Percentiles rank a stretch among this genome's conserved stretches.
Evolutionary conservation across 106 monocot species (phyloP).

Genomic region (Platanthera guangdongensis): DNA sequence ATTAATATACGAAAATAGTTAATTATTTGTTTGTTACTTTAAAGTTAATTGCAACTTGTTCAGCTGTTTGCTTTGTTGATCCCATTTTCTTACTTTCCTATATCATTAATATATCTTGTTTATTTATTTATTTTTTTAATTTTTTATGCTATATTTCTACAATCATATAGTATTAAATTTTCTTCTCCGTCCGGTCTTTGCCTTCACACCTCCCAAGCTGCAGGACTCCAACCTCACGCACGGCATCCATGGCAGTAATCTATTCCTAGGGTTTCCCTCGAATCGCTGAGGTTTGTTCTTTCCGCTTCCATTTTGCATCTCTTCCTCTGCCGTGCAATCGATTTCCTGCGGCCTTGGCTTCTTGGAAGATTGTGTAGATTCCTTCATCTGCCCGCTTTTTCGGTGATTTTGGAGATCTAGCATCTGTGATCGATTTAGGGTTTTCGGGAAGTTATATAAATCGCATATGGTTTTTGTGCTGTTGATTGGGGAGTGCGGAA

Average conservation of each 20-base stretch:
- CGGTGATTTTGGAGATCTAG: conserved; percentile 1
- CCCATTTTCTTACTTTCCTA: neutral
- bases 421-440: neutral
- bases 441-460: neutral
- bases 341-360: neutral
- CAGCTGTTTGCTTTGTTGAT: neutral
- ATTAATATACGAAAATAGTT: neutral
- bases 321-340: neutral
- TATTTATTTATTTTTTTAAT: too few relatives aligned
- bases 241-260: conserved; percentile 5
- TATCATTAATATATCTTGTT: neutral
- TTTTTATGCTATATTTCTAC: neutral
- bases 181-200: conserved; percentile 7
- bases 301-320: neutral
- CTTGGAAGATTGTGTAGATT: neutral
- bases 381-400: neutral
- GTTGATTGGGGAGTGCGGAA: neutral
- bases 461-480: conserved; percentile 2
- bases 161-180: neutral
- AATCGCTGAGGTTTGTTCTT: conserved; percentile 2
- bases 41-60: neutral
- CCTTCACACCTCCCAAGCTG: conserved; percentile 13
- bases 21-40: neutral
- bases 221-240: conserved; percentile 5
- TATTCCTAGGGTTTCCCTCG: conserved; percentile 2